Conservation (phyloP, 1,139 yeast genomes). For the Kazachstania sp. region DNA sequence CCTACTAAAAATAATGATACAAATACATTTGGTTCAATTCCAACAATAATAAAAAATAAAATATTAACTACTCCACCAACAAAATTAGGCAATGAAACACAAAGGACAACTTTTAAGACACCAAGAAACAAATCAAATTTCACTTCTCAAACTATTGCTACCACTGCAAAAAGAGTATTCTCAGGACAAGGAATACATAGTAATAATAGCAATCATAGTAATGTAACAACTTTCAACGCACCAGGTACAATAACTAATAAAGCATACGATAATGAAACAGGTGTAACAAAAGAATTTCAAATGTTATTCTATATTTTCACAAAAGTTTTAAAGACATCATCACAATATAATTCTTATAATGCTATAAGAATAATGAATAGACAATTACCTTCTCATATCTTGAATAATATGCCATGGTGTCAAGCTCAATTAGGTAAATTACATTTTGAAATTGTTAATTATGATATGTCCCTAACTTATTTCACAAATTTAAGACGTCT, state of each 20-base stretch:
- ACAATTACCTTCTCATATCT: conserved; percentile 49
- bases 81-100: conserved; percentile 12
- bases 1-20: conserved; percentile 7
- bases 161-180: conserved; percentile 1
- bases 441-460: conserved; percentile 82
- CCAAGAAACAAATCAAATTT: conserved; percentile 14
- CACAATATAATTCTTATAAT: conserved; percentile 67
- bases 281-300: conserved; percentile 8
- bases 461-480: conserved; percentile 61
- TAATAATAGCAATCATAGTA: not conserved
- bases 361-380: conserved; percentile 64
- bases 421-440: conserved; percentile 69
- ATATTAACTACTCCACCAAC: conserved; percentile 27
- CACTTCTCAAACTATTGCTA: conserved; percentile 5
- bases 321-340: conserved; percentile 54
- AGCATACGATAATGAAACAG: not conserved
- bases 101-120: conserved; percentile 15
- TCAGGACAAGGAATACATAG: not conserved
- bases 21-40: not conserved
- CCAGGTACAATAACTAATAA: not conserved
- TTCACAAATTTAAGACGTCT: conserved; percentile 54
- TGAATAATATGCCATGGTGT: conserved; percentile 74
- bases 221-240: not conserved
- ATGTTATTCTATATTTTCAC: conserved; percentile 54
- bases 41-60: conserved; percentile 11